phyloP scores from a whole-genome alignment of 805 yeast genomes.

The Clavispora santaluciae region DNA sequence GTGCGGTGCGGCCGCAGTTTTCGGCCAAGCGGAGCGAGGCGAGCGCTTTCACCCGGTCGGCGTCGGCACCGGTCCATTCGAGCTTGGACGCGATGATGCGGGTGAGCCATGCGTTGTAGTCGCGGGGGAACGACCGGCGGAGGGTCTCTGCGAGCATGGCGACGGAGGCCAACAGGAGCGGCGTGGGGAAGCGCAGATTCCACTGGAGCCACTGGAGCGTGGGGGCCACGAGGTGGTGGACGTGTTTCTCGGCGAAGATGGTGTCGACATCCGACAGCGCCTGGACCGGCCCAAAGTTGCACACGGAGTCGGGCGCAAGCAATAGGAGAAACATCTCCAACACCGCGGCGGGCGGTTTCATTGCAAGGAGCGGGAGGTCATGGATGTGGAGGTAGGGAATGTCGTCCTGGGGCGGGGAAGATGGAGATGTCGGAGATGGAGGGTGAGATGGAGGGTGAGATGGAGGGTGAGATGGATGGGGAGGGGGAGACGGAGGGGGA shows the following conservation, averaged over 20 bases:
- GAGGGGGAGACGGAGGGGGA: background rate
- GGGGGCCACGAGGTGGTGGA: slow-evolving; percentile 20
- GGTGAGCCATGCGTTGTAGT: slow-evolving; percentile 46
- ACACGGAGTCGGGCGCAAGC: slow-evolving; percentile 44
- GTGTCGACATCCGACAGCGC: slow-evolving; percentile 10
- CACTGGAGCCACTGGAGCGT: slow-evolving; percentile 43
- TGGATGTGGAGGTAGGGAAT: slow-evolving; percentile 42
- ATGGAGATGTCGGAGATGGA: background rate
- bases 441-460: background rate
- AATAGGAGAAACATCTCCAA: slow-evolving; percentile 43
- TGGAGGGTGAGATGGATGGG: slow-evolving; percentile 14
- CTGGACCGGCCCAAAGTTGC: slow-evolving; percentile 41
- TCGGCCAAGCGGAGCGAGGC: slow-evolving; percentile 71
- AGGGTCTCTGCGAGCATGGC: slow-evolving; percentile 25
- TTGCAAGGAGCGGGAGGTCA: slow-evolving; percentile 53
- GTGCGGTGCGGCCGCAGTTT: slow-evolving; percentile 80
- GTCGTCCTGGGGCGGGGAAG: slow-evolving; percentile 13
- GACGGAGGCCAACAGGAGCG: slow-evolving; percentile 17
- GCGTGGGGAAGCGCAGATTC: slow-evolving; percentile 29
- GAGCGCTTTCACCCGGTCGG: slow-evolving; percentile 43
- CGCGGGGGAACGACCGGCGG: slow-evolving; percentile 25
- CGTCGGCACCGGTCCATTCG: slow-evolving; percentile 39
- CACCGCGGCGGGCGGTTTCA: slow-evolving; percentile 44
- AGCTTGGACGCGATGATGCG: slow-evolving; percentile 45
- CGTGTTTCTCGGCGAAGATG: slow-evolving; percentile 30